These are phyloP conservation scores for Hippophae gyantsensis DNA, from an alignment of 306 rosid species.

Conservation along the genomic window DNA sequence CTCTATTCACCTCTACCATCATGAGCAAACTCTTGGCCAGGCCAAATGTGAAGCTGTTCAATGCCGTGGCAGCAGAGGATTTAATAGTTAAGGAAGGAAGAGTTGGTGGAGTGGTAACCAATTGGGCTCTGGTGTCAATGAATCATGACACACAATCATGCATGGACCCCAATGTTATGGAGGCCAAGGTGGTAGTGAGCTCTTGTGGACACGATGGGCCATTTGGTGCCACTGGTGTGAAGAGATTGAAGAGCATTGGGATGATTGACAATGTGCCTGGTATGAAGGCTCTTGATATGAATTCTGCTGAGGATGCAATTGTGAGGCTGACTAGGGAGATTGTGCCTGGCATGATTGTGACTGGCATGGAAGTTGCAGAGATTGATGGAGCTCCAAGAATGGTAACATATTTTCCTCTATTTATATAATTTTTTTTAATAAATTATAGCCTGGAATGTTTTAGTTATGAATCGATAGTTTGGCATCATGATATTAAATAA, in stretches of 20 bases:
- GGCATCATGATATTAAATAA: too few species aligned
- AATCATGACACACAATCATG: constrained; percentile 93
- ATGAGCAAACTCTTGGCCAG: constrained; percentile 75
- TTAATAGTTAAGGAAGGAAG: constrained; percentile 69
- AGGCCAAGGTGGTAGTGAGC: constrained; percentile 88
- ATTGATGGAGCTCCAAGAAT: constrained; percentile 96
- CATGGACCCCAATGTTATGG: constrained; percentile 98
- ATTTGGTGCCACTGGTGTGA: constrained; percentile 83
- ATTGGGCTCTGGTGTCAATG: constrained; percentile 87
- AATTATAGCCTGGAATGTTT: background rate
- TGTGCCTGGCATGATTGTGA: constrained; percentile 93
- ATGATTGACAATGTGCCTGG: constrained; percentile 83
- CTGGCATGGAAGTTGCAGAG: constrained; percentile 98
- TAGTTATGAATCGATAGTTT: background rate
- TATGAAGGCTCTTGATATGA: constrained; percentile 95
- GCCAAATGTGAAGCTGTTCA: constrained; percentile 85
- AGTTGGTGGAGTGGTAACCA: constrained; percentile 76
- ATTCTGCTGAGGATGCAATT: constrained; percentile 83
- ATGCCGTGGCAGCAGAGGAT: constrained; percentile 84
- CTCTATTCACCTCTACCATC: constrained; percentile 89
- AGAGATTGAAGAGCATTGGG: constrained; percentile 70
- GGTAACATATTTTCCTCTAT: constrained; percentile 32
- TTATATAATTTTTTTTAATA: background rate
- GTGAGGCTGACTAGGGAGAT: constrained; percentile 69
- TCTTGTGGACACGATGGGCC: constrained; percentile 98